These are phyloP conservation scores for Saitozyma podzolica DNA, from an alignment of 768 basidiomycete species.

Conservation along the genomic window DNA sequence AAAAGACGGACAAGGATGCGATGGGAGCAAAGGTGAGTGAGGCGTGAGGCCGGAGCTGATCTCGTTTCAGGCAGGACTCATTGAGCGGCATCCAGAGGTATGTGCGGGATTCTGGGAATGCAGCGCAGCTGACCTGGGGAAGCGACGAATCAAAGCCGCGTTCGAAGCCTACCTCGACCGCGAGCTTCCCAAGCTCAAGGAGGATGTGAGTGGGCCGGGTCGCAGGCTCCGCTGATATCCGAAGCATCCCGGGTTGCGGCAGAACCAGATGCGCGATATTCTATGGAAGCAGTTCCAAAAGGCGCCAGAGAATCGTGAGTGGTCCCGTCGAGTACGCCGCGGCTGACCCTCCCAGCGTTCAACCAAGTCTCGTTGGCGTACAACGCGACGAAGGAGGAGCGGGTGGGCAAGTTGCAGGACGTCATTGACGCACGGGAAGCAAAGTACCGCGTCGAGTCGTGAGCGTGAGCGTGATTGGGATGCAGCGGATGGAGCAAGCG, in stretches of 20 bases:
- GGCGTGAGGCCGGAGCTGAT: neutral
- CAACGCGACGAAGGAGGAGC: slow-evolving; percentile 85
- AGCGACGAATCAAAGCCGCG: slow-evolving; percentile 93
- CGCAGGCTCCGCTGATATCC: neutral
- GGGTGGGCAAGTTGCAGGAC: slow-evolving; percentile 69
- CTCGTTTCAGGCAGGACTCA: slow-evolving; percentile 62
- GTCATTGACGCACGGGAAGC: slow-evolving; percentile 46
- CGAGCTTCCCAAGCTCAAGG: slow-evolving; percentile 73
- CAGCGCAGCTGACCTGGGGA: slow-evolving; percentile 5
- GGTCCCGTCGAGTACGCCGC: neutral
- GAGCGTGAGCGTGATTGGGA: too few species aligned
- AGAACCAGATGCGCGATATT: slow-evolving; percentile 91
- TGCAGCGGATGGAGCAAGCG: too few species aligned
- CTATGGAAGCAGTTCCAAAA: slow-evolving; percentile 95
- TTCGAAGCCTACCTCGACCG: slow-evolving; percentile 86
- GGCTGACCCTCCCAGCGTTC: slow-evolving; percentile 55
- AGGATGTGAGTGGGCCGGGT: slow-evolving; percentile 62
- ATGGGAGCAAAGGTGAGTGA: slow-evolving; percentile 65
- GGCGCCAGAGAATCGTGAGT: slow-evolving; percentile 90
- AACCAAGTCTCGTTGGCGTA: slow-evolving; percentile 78
- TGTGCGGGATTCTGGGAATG: slow-evolving; percentile 28
- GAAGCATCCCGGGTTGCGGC: slow-evolving; percentile 82
- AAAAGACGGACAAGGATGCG: slow-evolving; percentile 90
- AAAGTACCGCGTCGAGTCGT: slow-evolving; percentile 39
- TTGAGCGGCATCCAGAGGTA: slow-evolving; percentile 92